Evolutionary conservation across 768 basidiomycete genomes (phyloP).

Genomic region (Amanita rimosa): DNA sequence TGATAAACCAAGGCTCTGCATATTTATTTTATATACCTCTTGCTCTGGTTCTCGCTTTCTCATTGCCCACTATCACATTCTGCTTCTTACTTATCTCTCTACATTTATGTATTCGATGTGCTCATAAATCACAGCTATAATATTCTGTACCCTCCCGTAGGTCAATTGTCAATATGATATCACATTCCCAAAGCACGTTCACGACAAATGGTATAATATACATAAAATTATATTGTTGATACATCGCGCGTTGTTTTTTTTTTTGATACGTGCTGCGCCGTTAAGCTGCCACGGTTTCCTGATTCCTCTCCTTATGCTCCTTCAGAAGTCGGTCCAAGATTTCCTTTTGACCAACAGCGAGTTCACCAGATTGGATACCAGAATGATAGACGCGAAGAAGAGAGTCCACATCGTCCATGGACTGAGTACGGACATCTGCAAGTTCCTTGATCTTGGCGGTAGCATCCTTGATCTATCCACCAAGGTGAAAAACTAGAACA

Average conservation of each 20-base stretch:
- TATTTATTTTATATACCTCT: constrained; percentile 1
- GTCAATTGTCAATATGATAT: background rate
- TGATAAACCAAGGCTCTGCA: background rate
- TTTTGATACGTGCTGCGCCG: background rate
- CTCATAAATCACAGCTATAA: constrained; percentile 1
- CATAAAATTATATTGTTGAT: constrained; percentile 2
- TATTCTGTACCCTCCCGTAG: background rate
- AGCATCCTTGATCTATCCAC: constrained; percentile 81
- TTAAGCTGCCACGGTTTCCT: constrained; percentile 11
- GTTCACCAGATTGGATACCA: constrained; percentile 84
- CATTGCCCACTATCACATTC: background rate
- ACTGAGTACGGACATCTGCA: constrained; percentile 95
- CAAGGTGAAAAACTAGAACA: constrained; percentile 2
- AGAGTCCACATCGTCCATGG: constrained; percentile 98
- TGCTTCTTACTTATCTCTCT: background rate
- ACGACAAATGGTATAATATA: background rate
- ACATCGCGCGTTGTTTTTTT: background rate
- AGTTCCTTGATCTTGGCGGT: constrained; percentile 99
- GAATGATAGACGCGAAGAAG: constrained; percentile 94
- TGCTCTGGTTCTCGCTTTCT: constrained; percentile 2
- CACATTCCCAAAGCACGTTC: background rate
- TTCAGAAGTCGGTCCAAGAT: constrained; percentile 79
- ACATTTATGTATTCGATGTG: background rate
- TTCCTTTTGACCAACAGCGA: constrained; percentile 89
- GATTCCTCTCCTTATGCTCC: constrained; percentile 46